Conservation (phyloP, 2,329 filamentous ascomycete genomes). For the Aschersonia sp. region DNA sequence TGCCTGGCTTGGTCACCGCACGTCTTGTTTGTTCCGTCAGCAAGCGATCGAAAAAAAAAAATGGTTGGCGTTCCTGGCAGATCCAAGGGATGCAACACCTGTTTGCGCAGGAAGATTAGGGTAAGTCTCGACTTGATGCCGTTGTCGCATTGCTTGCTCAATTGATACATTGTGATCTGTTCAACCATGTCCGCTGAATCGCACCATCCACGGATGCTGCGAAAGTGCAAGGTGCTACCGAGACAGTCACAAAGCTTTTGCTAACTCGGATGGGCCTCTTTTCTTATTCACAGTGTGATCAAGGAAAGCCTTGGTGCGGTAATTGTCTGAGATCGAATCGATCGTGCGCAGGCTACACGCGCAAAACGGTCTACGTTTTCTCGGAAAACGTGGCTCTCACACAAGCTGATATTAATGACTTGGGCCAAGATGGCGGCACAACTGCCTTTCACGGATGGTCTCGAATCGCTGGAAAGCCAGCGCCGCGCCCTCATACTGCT, state of each 20-base stretch:
- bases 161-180: too few species aligned
- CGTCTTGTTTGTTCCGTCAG: too few species aligned
- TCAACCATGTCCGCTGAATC: too few species aligned
- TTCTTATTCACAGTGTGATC: slow-evolving; percentile 1
- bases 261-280: background rate
- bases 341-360: slow-evolving; percentile 3
- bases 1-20: too few species aligned
- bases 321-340: slow-evolving; percentile 6
- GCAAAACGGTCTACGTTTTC: slow-evolving; percentile 4
- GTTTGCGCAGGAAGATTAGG: background rate
- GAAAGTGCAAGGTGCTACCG: too few species aligned
- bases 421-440: background rate
- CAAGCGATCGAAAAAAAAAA: background rate
- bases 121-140: background rate
- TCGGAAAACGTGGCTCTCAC: slow-evolving; percentile 3
- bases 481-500: background rate
- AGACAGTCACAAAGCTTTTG: background rate
- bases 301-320: slow-evolving; percentile 3
- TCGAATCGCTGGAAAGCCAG: background rate
- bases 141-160: too few species aligned
- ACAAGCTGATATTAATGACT: background rate
- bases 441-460: slow-evolving; percentile 1
- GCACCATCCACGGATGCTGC: too few species aligned
- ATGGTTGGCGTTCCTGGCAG: background rate
- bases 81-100: background rate